A percentile compares a stretch with the other conserved stretches of the same genome.
phyloP scores from a whole-genome alignment of 1,284 basidiomycete species.

The Neonothopanus nambi region DNA sequence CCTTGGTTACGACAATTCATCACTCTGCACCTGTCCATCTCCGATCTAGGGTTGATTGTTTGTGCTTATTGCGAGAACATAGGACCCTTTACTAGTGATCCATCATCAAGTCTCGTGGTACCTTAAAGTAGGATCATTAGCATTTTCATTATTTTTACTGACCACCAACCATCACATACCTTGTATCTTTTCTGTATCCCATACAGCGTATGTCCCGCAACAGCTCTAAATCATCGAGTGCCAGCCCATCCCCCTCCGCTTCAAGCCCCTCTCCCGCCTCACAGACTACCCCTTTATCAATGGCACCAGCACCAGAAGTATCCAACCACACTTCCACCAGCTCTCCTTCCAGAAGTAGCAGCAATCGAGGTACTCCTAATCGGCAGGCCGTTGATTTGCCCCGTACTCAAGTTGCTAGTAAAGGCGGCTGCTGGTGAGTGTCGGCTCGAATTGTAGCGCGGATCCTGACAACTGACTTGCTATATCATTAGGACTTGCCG shows the following conservation, averaged over 20 bases:
- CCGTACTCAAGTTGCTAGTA: conserved; percentile 54
- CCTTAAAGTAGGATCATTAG: conserved; percentile 32
- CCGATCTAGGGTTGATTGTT: conserved; percentile 31
- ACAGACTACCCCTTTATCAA: conserved; percentile 34
- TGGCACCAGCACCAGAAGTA: conserved; percentile 40
- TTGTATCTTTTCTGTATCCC: conserved; percentile 20
- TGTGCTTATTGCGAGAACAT: conserved; percentile 28
- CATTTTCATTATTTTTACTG: conserved; percentile 11
- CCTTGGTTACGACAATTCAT: conserved; percentile 44
- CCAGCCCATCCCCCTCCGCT: conserved; percentile 47
- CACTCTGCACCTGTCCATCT: conserved; percentile 31
- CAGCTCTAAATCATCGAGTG: conserved; percentile 33
- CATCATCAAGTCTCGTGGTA: conserved; percentile 33
- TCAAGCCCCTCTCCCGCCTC: conserved; percentile 44
- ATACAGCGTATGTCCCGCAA: conserved; percentile 19
- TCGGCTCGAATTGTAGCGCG: background rate
- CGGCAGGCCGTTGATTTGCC: conserved; percentile 52
- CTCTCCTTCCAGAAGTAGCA: conserved; percentile 36
- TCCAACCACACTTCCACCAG: conserved; percentile 23
- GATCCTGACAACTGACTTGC: conserved; percentile 6
- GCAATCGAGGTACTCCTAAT: conserved; percentile 47
- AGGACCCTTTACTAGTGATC: conserved; percentile 36
- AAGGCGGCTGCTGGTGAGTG: conserved; percentile 76
- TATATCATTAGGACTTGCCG: conserved; percentile 67
- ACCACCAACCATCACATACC: conserved; percentile 24